These are phyloP conservation scores for Nemania sp. DNA, from an alignment of 2,329 filamentous ascomycete genomes.

Conservation along the genomic window DNA sequence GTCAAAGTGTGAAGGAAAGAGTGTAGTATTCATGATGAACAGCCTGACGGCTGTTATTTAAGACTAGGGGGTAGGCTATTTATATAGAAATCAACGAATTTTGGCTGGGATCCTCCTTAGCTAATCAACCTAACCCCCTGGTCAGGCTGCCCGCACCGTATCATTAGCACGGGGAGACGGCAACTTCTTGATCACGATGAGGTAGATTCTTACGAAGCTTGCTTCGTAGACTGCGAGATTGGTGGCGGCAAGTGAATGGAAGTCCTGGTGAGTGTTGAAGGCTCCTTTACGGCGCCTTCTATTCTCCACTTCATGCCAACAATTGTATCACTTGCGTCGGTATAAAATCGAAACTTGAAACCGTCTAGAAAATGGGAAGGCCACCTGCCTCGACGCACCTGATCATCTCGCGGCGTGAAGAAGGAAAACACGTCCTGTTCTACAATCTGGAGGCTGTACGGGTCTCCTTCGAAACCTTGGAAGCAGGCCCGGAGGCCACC, in stretches of 20 bases:
- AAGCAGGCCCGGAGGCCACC: not conserved
- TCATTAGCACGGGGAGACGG: no score
- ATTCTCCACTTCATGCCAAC: not conserved
- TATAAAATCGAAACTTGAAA: conserved; percentile 2
- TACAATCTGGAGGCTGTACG: conserved; percentile 2
- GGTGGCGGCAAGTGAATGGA: not conserved
- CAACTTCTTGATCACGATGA: not conserved
- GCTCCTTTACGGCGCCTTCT: not conserved
- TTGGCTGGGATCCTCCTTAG: no score
- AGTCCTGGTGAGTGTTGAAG: not conserved
- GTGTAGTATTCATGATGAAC: no score
- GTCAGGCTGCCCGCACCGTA: no score
- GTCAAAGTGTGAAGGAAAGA: no score
- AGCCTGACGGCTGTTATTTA: no score
- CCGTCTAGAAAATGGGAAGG: not conserved
- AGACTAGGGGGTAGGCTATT: no score
- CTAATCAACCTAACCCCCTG: no score
- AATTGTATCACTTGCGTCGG: not conserved
- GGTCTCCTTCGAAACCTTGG: not conserved
- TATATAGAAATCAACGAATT: no score
- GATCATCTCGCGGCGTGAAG: conserved; percentile 6
- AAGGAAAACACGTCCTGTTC: conserved; percentile 7
- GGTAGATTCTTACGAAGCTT: not conserved
- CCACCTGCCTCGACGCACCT: not conserved
- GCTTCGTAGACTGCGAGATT: not conserved